Percentiles rank a stretch among this genome's conserved stretches.
These are phyloP conservation scores for Curvularia lunata DNA, from an alignment of 2,329 filamentous ascomycete species.

Conservation along the genomic window DNA sequence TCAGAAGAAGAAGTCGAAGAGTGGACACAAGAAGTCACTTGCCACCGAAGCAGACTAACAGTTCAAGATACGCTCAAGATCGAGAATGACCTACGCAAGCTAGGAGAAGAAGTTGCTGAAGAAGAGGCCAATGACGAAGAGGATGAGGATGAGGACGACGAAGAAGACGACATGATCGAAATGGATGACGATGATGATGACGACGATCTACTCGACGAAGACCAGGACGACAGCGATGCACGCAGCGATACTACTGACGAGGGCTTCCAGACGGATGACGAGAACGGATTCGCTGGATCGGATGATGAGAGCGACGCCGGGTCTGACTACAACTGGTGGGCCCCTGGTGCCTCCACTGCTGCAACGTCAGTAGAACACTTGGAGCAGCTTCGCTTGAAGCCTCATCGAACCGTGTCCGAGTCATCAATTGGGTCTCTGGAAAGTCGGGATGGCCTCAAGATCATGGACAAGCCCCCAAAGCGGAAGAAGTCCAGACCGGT, in stretches of 20 bases:
- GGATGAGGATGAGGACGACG: slow-evolving; percentile 55
- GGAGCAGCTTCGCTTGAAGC: slow-evolving; percentile 57
- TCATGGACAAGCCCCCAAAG: slow-evolving; percentile 42
- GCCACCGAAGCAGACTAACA: slow-evolving; percentile 74
- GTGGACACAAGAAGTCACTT: slow-evolving; percentile 79
- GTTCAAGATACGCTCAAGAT: slow-evolving; percentile 88
- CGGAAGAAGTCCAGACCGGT: slow-evolving; percentile 56
- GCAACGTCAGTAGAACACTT: slow-evolving; percentile 58
- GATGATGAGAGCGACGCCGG: slow-evolving; percentile 70
- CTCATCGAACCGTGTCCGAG: slow-evolving; percentile 57
- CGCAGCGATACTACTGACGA: slow-evolving; percentile 58
- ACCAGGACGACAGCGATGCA: slow-evolving; percentile 53
- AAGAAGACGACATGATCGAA: slow-evolving; percentile 52
- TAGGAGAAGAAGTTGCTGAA: slow-evolving; percentile 83
- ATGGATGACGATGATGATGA: slow-evolving; percentile 46
- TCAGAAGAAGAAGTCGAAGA: slow-evolving; percentile 86
- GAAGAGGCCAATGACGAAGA: slow-evolving; percentile 76
- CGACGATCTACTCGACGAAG: slow-evolving; percentile 56
- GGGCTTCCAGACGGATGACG: slow-evolving; percentile 83
- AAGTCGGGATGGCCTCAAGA: slow-evolving; percentile 44
- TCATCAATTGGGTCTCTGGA: slow-evolving; percentile 62
- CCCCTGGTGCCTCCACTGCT: slow-evolving; percentile 58
- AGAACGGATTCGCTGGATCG: slow-evolving; percentile 72
- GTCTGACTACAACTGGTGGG: slow-evolving; percentile 71
- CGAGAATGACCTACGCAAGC: slow-evolving; percentile 83